A percentile compares a stretch with the other conserved stretches of the same genome.
phyloP scores from a whole-genome alignment of 2,329 filamentous ascomycete species.

The Paracoccidioides lutzii region DNA sequence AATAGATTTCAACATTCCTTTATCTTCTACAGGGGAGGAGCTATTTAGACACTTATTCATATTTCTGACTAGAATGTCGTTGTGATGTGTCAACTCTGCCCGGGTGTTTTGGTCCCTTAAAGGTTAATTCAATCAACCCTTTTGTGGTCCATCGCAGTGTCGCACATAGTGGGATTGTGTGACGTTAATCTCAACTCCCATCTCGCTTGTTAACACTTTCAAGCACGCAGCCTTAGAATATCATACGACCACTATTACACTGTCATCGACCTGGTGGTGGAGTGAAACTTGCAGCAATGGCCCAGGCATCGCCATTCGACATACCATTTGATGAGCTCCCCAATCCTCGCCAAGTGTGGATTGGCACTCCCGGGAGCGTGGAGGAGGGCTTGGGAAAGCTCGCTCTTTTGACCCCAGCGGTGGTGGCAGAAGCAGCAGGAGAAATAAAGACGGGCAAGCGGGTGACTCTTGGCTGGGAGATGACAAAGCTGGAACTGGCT shows the following conservation, averaged over 20 bases:
- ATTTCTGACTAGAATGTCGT: background rate
- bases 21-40: background rate
- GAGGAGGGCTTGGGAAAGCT: conserved; percentile 43
- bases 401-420: conserved; percentile 39
- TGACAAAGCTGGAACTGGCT: conserved; percentile 44
- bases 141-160: background rate
- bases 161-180: background rate
- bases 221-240: background rate
- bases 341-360: conserved; percentile 38
- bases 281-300: background rate
- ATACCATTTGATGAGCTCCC: conserved; percentile 35
- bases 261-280: background rate
- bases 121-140: background rate
- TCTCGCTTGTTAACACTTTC: background rate
- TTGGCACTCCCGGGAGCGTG: conserved; percentile 31
- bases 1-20: background rate
- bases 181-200: background rate
- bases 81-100: background rate
- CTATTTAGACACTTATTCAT: background rate
- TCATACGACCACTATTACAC: background rate
- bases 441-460: conserved; percentile 41
- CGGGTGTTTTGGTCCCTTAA: no score
- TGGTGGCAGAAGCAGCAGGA: conserved; percentile 38
- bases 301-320: conserved; percentile 15
- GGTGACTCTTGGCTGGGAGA: conserved; percentile 42